Evolutionary conservation across 2,329 filamentous ascomycete species (phyloP), one percentile per base, ranked within the genome.

Genomic region (Neonectria coccinea): DNA sequence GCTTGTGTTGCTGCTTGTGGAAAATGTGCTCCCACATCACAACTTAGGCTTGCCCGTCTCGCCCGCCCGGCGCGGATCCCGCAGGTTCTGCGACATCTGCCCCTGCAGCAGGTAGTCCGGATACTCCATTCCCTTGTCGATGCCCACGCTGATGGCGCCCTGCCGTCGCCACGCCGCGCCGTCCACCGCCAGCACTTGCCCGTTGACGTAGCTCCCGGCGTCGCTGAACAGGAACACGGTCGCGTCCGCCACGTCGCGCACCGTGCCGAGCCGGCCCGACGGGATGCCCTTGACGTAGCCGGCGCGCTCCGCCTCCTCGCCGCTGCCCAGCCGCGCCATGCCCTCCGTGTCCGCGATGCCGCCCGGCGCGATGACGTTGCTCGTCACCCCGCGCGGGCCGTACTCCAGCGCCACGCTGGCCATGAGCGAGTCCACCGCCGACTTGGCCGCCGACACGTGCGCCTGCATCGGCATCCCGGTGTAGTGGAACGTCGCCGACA

Each of bases 401-500:
- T 96, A 96, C 79, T 99, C 96, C 58, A 99, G 87, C 2, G 93
- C 89, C 0, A 97, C 88, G 5, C 89, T 91, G 58, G 89, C 87
- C 64, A 92, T 91, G 74, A 99, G 87, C 1, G 93, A 90, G 79
- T 99, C 95, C 11, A 99, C 89, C 16, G 91, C 92, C 0, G 95
- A 92, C 81, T 99, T 99, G 62, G 96, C 95, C 1, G 94, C 94
- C 2, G 90, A 86, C n/a, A 95, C 94, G 79, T 98, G 95, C 2
- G 92, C 88, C 79, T 98, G 96, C 70, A 97, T 83, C 0, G 94
- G 91, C 79, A 91, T 88, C 41, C 93, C 94, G 1, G 91, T 91
- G 82, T 95, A 97, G 82, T 98, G 95, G 73, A 98, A 91, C 1
- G 93, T 94, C 4, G 94, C 95, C 48, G 92, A 96, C 66, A 98